Evolutionary conservation across 305 asterid species (phyloP).

Genomic region (Fraxinus latifolia): DNA sequence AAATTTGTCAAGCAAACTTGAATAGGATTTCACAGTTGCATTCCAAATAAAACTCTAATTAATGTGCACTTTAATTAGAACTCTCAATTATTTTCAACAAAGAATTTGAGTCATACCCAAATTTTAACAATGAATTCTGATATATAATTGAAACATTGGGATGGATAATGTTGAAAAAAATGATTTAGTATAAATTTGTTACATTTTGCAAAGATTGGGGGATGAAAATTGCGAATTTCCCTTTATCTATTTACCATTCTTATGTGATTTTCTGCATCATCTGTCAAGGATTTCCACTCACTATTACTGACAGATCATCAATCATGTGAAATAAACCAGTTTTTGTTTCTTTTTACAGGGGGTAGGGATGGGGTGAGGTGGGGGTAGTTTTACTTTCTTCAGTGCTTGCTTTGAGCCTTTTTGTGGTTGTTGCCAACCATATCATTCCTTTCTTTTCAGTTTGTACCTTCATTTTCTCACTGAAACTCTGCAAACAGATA

Average conservation of each 20-base stretch:
- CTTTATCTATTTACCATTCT: not conserved
- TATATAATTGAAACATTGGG: not conserved
- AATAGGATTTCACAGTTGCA: too few relatives aligned
- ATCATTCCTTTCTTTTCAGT: slow-evolving; percentile 54
- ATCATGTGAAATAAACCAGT: slow-evolving; percentile 48
- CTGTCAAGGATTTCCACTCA: slow-evolving; percentile 38
- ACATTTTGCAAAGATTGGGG: not conserved
- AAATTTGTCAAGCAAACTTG: too few relatives aligned
- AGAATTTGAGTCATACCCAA: too few relatives aligned
- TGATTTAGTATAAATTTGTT: not conserved
- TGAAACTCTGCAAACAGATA: not conserved
- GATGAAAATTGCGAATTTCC: not conserved
- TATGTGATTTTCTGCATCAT: slow-evolving; percentile 8
- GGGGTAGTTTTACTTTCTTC: slow-evolving; percentile 35
- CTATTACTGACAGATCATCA: slow-evolving; percentile 55
- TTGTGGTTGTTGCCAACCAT: slow-evolving; percentile 59
- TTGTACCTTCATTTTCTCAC: slow-evolving; percentile 20
- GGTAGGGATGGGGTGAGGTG: not conserved
- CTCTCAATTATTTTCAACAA: too few relatives aligned
- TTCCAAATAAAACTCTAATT: too few relatives aligned
- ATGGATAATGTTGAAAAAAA: not conserved
- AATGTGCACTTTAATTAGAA: too few relatives aligned
- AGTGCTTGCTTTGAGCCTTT: slow-evolving; percentile 39
- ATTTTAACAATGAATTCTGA: too few relatives aligned
- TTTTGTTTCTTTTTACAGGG: slow-evolving; percentile 11